Percentiles rank a stretch among this genome's conserved stretches.
Evolutionary conservation across 371 early-diverging fungal genomes (phyloP).

Genomic region (Quaeritorhiza haematococci): DNA sequence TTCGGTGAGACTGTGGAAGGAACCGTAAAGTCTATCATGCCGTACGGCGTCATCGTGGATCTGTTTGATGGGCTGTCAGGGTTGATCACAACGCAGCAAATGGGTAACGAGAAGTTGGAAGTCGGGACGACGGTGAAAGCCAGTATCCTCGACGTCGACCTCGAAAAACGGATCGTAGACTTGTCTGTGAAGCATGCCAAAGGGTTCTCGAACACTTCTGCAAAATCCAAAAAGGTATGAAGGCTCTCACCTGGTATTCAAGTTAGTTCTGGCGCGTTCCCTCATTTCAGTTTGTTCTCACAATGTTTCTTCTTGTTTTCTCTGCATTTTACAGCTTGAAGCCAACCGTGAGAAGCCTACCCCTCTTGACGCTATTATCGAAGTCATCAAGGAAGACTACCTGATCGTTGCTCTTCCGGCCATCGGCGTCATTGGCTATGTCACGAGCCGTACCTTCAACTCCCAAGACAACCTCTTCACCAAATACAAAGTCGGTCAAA

Average conservation of each 20-base stretch:
- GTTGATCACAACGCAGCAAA: conserved; percentile 46
- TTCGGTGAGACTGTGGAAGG: conserved; percentile 39
- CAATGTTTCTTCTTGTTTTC: too few species aligned
- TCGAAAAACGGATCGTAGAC: conserved; percentile 53
- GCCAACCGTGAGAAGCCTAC: conserved; percentile 25
- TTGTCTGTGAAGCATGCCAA: conserved; percentile 43
- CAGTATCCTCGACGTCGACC: conserved; percentile 63
- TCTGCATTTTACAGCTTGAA: too few species aligned
- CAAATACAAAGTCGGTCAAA: conserved; percentile 55
- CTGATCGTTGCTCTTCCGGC: conserved; percentile 61
- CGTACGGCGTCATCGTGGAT: conserved; percentile 53
- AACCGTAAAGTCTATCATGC: conserved; percentile 47
- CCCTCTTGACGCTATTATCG: conserved; percentile 53
- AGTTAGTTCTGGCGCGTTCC: conserved; percentile 16
- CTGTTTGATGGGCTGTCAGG: conserved; percentile 47
- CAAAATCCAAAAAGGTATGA: too few species aligned
- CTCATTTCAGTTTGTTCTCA: too few species aligned
- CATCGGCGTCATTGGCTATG: conserved; percentile 49
- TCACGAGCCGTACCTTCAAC: conserved; percentile 1
- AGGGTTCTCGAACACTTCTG: conserved; percentile 25
- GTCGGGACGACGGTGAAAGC: conserved; percentile 44
- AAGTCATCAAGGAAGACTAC: conserved; percentile 68
- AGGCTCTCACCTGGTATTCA: too few species aligned
- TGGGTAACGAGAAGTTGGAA: conserved; percentile 29
- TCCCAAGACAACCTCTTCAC: conserved; percentile 28